Conservation (phyloP, 495 filamentous ascomycete genomes). For the Friedmanniomyces endolithicus region DNA sequence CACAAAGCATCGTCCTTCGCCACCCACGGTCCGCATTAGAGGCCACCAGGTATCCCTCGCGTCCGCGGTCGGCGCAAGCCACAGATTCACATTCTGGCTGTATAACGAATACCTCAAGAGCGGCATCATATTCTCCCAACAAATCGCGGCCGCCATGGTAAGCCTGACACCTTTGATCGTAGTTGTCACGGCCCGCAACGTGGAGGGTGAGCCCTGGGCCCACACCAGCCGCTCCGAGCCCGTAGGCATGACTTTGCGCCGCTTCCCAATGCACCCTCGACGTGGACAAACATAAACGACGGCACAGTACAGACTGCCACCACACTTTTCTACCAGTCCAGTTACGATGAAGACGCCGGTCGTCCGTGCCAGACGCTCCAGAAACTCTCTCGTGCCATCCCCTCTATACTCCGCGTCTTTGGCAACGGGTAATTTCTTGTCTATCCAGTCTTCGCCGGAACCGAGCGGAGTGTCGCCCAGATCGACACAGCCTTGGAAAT, state of each 20-base stretch:
- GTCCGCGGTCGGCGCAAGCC: slow-evolving; percentile 86
- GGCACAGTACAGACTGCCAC: slow-evolving; percentile 73
- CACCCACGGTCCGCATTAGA: slow-evolving; percentile 67
- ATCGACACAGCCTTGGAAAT: slow-evolving; percentile 69
- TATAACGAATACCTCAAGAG: slow-evolving; percentile 70
- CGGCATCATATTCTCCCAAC: slow-evolving; percentile 98
- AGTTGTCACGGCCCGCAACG: slow-evolving; percentile 69
- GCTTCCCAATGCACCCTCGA: slow-evolving; percentile 64
- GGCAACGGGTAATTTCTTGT: slow-evolving; percentile 44
- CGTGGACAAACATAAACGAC: slow-evolving; percentile 72
- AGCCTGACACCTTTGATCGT: slow-evolving; percentile 65
- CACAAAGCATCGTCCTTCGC: slow-evolving; percentile 78
- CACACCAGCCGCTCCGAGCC: slow-evolving; percentile 73
- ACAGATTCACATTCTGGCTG: slow-evolving; percentile 82
- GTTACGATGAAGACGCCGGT: slow-evolving; percentile 66
- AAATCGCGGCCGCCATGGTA: slow-evolving; percentile 75
- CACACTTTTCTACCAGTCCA: slow-evolving; percentile 67
- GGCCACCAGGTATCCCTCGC: slow-evolving; percentile 70
- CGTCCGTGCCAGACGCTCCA: slow-evolving; percentile 62
- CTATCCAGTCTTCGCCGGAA: slow-evolving; percentile 60
- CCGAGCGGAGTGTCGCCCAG: slow-evolving; percentile 74
- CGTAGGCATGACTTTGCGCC: slow-evolving; percentile 92
- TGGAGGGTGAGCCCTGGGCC: slow-evolving; percentile 74
- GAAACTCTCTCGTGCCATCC: slow-evolving; percentile 71
- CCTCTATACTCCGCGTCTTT: slow-evolving; percentile 41